A percentile compares a stretch with the other conserved stretches of the same genome.
Evolutionary conservation across 257 asterid species (phyloP).

Genomic region (Scutellaria barbata): DNA sequence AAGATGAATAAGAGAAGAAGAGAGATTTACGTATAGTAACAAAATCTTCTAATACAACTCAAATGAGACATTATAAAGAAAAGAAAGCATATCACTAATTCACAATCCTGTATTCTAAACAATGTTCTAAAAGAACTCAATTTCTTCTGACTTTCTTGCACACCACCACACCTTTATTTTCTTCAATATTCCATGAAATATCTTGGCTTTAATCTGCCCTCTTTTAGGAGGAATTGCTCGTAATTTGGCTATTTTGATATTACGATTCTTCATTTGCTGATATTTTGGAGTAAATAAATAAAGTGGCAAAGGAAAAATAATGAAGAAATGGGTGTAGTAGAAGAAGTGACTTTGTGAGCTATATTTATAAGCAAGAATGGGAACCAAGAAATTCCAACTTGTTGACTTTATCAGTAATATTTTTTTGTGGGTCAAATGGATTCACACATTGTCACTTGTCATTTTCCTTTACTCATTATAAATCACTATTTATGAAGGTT

Average conservation of each 20-base stretch:
- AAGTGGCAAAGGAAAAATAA: neutral
- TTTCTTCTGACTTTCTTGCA: neutral
- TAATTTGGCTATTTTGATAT: neutral
- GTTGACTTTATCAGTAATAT: neutral
- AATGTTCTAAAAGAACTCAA: neutral
- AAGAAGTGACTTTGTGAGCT: neutral
- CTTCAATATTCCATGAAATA: conserved; percentile 9
- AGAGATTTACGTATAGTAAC: no score
- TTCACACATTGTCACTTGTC: neutral
- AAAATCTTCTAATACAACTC: no score
- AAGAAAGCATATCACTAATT: no score
- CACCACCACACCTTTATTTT: conserved; percentile 13
- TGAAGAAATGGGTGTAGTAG: neutral
- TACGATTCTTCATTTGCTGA: neutral
- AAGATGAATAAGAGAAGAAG: no score
- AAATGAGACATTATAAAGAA: no score
- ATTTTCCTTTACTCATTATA: neutral
- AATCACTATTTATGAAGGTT: neutral
- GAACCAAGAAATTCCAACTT: neutral
- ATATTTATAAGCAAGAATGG: conserved; percentile 11
- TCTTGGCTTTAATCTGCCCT: conserved; percentile 29
- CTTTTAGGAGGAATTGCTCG: neutral
- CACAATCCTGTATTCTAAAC: no score
- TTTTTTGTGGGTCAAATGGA: neutral
- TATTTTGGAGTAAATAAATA: neutral